Conservation (phyloP, 163 green algal species). For the Volvox carteri region DNA sequence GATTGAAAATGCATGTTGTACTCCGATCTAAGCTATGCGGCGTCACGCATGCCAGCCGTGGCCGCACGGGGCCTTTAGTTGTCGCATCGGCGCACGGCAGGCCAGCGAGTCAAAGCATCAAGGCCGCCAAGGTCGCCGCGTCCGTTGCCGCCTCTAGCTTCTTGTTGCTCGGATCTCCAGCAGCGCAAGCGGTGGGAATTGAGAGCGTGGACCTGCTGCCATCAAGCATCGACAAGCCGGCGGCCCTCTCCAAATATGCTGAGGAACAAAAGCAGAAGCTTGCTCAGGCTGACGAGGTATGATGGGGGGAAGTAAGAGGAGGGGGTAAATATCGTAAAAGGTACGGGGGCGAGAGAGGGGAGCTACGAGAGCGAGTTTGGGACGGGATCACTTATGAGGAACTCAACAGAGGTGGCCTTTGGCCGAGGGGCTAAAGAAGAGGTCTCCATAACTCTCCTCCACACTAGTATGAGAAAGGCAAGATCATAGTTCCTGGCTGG, state of each 20-base stretch:
- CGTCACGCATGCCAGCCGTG: background rate
- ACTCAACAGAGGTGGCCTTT: too few species aligned
- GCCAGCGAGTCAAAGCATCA: background rate
- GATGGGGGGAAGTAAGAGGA: too few species aligned
- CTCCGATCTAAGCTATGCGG: background rate
- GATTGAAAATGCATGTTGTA: background rate
- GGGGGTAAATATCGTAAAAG: too few species aligned
- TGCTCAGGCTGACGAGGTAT: constrained; percentile 21
- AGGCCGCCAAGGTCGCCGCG: background rate
- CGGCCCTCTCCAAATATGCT: background rate
- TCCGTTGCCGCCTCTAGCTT: background rate
- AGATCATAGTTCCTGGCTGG: too few species aligned
- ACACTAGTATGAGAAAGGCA: too few species aligned
- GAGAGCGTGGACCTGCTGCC: constrained; percentile 47
- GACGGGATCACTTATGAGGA: too few species aligned
- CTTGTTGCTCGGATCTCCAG: background rate
- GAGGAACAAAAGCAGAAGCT: constrained; percentile 49
- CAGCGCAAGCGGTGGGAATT: constrained; percentile 2
- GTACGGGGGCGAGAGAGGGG: too few species aligned
- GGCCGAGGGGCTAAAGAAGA: too few species aligned
- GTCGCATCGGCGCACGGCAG: background rate
- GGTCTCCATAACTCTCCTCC: too few species aligned
- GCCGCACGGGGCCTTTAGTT: background rate
- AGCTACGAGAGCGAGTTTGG: too few species aligned
- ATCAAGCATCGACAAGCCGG: background rate